These are phyloP conservation scores for Emydomyces testavorans DNA, from an alignment of 2,329 filamentous ascomycete genomes.

Conservation along the genomic window DNA sequence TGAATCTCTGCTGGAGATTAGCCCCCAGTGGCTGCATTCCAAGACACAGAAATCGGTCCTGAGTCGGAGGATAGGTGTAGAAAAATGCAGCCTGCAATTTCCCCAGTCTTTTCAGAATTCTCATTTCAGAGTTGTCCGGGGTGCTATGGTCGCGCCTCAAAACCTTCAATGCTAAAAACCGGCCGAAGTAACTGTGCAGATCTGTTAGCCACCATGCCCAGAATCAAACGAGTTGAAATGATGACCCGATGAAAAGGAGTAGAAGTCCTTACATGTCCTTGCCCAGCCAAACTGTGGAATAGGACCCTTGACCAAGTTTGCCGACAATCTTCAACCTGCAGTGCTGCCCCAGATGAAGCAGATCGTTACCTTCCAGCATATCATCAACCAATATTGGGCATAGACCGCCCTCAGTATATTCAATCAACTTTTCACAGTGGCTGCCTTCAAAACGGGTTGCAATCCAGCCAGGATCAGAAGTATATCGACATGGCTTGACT, in stretches of 20 bases:
- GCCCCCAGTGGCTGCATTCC: slow-evolving; percentile 12
- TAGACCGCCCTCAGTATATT: background rate
- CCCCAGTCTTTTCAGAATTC: slow-evolving; percentile 11
- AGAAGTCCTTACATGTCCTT: slow-evolving; percentile 7
- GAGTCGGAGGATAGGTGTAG: slow-evolving; percentile 7
- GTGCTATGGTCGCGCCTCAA: slow-evolving; percentile 10
- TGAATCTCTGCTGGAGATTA: slow-evolving; percentile 2
- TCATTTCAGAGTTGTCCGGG: slow-evolving; percentile 13
- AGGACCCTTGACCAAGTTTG: slow-evolving; percentile 14
- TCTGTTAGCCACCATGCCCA: background rate
- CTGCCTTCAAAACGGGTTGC: background rate
- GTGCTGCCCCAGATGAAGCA: slow-evolving; percentile 1
- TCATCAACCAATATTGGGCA: slow-evolving; percentile 14
- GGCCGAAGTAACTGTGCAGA: background rate
- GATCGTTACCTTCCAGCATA: slow-evolving; percentile 11
- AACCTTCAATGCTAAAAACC: slow-evolving; percentile 11
- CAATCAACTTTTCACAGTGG: background rate
- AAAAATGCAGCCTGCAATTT: slow-evolving; percentile 14
- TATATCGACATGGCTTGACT: background rate
- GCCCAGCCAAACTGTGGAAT: slow-evolving; percentile 16
- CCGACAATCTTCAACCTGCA: slow-evolving; percentile 14
- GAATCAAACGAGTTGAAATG: slow-evolving; percentile 1
- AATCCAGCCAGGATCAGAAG: background rate
- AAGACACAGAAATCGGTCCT: slow-evolving; percentile 12
- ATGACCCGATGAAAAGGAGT: background rate